Evolutionary conservation across 495 filamentous ascomycete genomes (phyloP), one percentile per base, ranked within the genome.

Genomic region (Echria macrotheca): DNA sequence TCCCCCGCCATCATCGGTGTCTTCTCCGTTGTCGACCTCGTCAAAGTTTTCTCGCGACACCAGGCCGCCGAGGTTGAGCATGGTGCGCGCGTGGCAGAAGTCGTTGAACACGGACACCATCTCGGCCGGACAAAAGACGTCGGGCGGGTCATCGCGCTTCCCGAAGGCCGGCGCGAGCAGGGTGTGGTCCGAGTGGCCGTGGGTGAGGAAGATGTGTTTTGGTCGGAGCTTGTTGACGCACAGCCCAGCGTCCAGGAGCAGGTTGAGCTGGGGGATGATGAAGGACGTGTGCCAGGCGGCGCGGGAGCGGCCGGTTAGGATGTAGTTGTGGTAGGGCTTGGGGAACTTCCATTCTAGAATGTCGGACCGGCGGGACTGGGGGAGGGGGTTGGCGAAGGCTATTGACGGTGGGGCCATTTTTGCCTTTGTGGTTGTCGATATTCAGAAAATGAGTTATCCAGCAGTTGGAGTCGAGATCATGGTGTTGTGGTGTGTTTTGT

Each of bases 211-310:
- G 52, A 70, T 58, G 61, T 70, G 67, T 33, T 66, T 70, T 8
- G 67, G 67, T 0, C 67, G 61, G 5, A 57, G 46, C 24, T 58
- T 54, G 56, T 69, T 67, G 45, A 70, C 60, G 12, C 40, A 45
- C 3, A 70, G 53, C 1, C 67, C 67, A 26, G 65, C 59, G 56
- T 70, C 67, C 12, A 70, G 60, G 12, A 70, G 56, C 9, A 70
- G 59, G 39, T 67, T 63, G 40, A 70, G 64, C 43, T 64, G 57
- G 9, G 67, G 61, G 44, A 70, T 56, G 18, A 70, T 53, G 38
- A 70, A 70, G 7, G 67, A 70, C 12, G 67, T 70, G 59, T 70
- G 67, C 67, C 67, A 70, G 24, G 67, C 67, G 2, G 67, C 67
- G 21, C 67, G 64, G 1, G 67, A 70, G 9, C 55, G 54, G 25